Evolutionary conservation across 371 early-diverging fungal species (phyloP), one percentile per base, ranked within the genome.

Genomic region (Mucor sp.): DNA sequence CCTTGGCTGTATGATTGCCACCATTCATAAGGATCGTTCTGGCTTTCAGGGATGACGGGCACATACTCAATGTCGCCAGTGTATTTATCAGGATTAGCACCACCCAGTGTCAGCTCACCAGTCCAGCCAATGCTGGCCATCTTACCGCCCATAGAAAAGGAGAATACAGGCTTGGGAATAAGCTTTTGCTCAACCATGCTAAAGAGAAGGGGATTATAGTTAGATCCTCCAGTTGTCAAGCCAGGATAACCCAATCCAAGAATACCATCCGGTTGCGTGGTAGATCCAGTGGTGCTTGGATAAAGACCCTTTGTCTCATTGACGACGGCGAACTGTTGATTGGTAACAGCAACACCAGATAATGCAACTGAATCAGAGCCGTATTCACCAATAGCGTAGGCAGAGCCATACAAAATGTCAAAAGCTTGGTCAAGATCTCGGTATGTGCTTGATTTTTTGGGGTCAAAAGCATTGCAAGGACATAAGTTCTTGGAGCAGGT

Each of bases 361-460:
- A 78, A 74, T 15, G 70, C 80, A 44, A 96, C 67, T 5, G 72
- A 76, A 65, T 96, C 96, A 64, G 71, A 48, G 12, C 35, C 59
- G 58, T 41, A 33, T 47, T 41, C 12, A 17, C 82, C 80, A 32
- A 62, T 59, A 28, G 73, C 77, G 27, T 61, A 39, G 2, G 17
- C 63, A 39, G 53, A 48, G 1, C 67, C 73, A 60, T 72, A 76
- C 19, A 4, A n/a, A 12, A 72, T 55, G 6, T 23, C 15, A 25
- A 72, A 72, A 1, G 62, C 58, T 3, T 57, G 28, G 7, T 44
- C 58, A 1, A 61, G 56, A 25, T 35, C 19, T 15, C 60, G 39
- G 50, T 57, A 72, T 9, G 70, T 66, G n/a, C 55, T 50, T 37
- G 72, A 72, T 15, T 64, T 55, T 0, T 37, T 33, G 1, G 64